Evolutionary conservation across 257 asterid species (phyloP).

Genomic region (Primulina eburnea): DNA sequence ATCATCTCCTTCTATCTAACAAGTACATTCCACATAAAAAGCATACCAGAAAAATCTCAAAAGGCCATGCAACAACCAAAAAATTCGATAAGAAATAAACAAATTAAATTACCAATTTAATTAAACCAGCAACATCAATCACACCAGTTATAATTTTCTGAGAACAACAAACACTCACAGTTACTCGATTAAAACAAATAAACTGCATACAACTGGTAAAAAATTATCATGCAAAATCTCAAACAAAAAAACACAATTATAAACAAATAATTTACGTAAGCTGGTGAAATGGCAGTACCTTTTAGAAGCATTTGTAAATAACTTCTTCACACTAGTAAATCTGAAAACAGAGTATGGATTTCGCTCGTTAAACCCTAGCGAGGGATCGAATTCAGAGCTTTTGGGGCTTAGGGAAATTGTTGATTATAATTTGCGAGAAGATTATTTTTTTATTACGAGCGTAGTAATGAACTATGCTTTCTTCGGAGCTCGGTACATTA

Average conservation of each 20-base stretch:
- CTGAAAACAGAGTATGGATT: conserved; percentile 4
- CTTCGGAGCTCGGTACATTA: background rate
- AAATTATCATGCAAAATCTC: background rate
- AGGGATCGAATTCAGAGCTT: background rate
- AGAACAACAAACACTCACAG: background rate
- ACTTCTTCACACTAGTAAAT: background rate
- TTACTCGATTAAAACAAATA: too few species aligned
- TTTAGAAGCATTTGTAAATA: conserved; percentile 1
- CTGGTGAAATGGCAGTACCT: conserved; percentile 15
- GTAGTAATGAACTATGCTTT: conserved; percentile 19
- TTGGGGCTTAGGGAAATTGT: background rate
- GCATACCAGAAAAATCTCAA: background rate
- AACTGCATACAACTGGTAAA: background rate
- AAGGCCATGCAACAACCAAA: background rate
- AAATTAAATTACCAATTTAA: too few species aligned
- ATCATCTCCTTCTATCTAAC: background rate
- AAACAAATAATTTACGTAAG: background rate
- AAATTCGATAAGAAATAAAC: background rate
- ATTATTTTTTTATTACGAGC: conserved; percentile 23
- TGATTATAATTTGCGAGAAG: conserved; percentile 15
- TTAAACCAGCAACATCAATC: background rate
- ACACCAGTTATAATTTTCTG: background rate
- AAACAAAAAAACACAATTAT: background rate
- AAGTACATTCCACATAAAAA: background rate
- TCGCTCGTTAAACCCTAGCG: background rate